Base-by-base conservation (phyloP, 805 yeast genomes). In the Tetrapisispora pingtungensis region DNA sequence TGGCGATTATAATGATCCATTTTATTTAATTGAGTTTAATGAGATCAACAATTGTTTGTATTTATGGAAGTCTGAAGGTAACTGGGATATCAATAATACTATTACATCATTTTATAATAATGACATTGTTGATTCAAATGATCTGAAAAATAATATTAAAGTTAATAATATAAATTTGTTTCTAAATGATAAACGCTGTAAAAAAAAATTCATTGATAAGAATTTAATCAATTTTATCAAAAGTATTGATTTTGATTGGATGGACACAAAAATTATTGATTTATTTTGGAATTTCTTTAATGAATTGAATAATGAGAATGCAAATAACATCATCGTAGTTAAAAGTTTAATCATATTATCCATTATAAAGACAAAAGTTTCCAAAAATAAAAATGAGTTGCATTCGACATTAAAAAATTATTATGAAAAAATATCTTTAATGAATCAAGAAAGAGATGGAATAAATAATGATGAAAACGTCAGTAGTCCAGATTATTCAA, bases 51-150 rank as follows among this genome's bases (percentile, higher is more conserved):
- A 50, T 14, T 33, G 40, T 4, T 55, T 54, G 33, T 52, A 55
- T 33, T 35, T 61, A 28, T 61, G 64, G 63, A 56, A 50, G 37
- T 50, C 60, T 3, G 56, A 52, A 10, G 57, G 59, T 2, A 43
- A 47, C 12, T 60, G 62, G 62, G 49, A 55, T n/a, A 24, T 54
- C 27, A 54, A 54, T 35, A 43, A 46, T 14, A 44, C 56, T 1
- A 49, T 59, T 35, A 43, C 57, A 7, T 43, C 46, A 1, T 41
- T 60, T 32, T 54, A 49, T 19, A 6, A 28, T 10, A 19, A 28
- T 31, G 36, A 36, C 36, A n/a, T 42, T 7, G 27, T 26, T 2
- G 7, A 32, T n/a, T n/a, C 19, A 32, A 27, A 13, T 3, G 27
- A 33, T 18, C 1, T n/a, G 1, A 26, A 27, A 12, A 10, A 30